Evolutionary conservation across 331 rosid genomes (phyloP).

Genomic region (Pyracantha coccinea): DNA sequence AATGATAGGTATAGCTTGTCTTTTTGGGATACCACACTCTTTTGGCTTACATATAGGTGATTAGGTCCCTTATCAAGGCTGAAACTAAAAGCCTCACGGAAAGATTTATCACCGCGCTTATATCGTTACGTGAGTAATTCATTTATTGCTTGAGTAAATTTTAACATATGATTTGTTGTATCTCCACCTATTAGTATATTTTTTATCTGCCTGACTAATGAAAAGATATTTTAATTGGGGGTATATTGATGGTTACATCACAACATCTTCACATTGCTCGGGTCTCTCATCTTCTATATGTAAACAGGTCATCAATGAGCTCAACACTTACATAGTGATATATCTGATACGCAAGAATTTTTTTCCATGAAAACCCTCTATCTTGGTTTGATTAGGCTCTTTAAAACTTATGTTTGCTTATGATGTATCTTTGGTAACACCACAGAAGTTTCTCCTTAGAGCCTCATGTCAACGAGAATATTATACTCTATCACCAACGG

Average conservation of each 20-base stretch:
- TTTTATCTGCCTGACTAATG: too few relatives aligned
- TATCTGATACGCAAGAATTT: not conserved
- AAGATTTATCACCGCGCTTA: not conserved
- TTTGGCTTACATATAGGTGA: not conserved
- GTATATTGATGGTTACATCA: too few relatives aligned
- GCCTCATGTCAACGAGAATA: not conserved
- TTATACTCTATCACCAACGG: not conserved
- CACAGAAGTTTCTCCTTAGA: not conserved
- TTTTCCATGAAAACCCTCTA: too few relatives aligned
- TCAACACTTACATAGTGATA: not conserved
- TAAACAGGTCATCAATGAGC: not conserved
- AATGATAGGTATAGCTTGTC: not conserved
- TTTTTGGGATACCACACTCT: not conserved
- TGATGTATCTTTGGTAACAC: not conserved
- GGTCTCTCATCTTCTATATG: not conserved
- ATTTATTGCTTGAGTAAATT: too few relatives aligned
- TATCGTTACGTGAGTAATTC: not conserved
- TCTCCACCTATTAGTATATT: too few relatives aligned
- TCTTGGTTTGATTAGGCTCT: not conserved
- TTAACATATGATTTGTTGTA: too few relatives aligned
- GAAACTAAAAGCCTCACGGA: not conserved
- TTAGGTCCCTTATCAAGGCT: not conserved
- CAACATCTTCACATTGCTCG: not conserved
- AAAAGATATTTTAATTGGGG: too few relatives aligned
- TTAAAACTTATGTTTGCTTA: not conserved